Evolutionary conservation across 2,329 filamentous ascomycete genomes (phyloP), one percentile per base, ranked within the genome.

Genomic region (Colletotrichum sp.): DNA sequence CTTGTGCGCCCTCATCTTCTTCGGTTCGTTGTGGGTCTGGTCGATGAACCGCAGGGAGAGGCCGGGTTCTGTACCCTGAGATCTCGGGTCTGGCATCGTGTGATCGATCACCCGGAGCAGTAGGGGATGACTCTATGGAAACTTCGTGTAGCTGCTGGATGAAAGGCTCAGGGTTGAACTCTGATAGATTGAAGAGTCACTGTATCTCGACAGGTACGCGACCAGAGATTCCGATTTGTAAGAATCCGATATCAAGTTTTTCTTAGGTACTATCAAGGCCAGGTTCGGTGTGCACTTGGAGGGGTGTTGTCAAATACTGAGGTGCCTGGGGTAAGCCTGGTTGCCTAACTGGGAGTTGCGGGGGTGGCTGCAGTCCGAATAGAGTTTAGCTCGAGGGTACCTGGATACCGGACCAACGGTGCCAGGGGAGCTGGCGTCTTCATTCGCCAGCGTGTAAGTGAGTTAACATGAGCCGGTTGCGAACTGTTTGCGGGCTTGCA

Each of bases 1-100:
- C 77, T 78, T 74, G 30, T 83, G 81, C 25, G 79, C 77, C 57
- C 77, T 72, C 39, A 67, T 75, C 60, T 59, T 75, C n/a, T 36
- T 74, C 3, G 74, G 65, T n/a, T 74, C 74, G 5, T 15, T 27
- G 6, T 61, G 48, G 4, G 32, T 9, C 5, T 44, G 27, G 16
- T 57, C 44, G 9, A 76, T 59, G 59, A 76, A 74, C 4, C 74
- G 19, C 8, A 76, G 34, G 1, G 70, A 5, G 3, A 44, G 32
- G 5, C 44, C 15, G n/a, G 32, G 6, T 25, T 39, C 16, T 27
- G 25, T 64, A 15, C 34, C 61, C 22, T 32, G 55, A 59, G 55
- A 59, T 27, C 8, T 28, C 3, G 67, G 6, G 12, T 60, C 36
- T 16, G 71, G 13, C 71, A 73, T 73, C 27, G 55, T 48, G 39